Percentiles rank a stretch among this genome's conserved stretches.
phyloP scores from a whole-genome alignment of 257 asterid species.

The Nicotiana paniculata region DNA sequence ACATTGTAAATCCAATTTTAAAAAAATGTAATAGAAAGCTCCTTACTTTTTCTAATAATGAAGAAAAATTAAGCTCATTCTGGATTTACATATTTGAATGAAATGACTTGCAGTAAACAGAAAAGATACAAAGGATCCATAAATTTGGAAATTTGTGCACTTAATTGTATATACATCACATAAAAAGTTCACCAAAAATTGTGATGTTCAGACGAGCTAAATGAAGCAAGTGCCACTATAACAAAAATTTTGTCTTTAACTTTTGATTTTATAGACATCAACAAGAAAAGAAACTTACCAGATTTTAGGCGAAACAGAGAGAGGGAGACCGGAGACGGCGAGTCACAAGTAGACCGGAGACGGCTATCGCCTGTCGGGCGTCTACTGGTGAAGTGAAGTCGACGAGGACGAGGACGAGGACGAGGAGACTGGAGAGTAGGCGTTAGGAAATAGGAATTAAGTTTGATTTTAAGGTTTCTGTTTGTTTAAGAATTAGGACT shows the following conservation, averaged over 20 bases:
- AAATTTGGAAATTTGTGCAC: background rate
- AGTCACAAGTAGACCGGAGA: too few species aligned
- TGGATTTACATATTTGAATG: slow-evolving; percentile 1
- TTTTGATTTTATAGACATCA: background rate
- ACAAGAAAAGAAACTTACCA: too few species aligned
- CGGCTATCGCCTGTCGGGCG: too few species aligned
- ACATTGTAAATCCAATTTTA: background rate
- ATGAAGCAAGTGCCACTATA: background rate
- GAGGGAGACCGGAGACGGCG: too few species aligned
- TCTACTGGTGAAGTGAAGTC: too few species aligned
- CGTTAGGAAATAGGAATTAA: too few species aligned
- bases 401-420: too few species aligned
- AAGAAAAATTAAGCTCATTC: background rate
- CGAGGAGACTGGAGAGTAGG: too few species aligned
- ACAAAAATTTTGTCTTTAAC: background rate
- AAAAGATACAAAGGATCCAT: background rate
- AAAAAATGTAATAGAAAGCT: background rate
- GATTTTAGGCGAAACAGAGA: too few species aligned
- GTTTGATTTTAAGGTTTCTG: too few species aligned
- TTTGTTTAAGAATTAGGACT: too few species aligned
- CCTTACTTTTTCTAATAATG: background rate
- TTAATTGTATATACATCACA: background rate
- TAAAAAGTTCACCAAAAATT: background rate
- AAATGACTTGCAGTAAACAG: background rate
- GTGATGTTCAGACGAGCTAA: background rate